Evolutionary conservation across 2,329 filamentous ascomycete genomes (phyloP).

Genomic region (Teratosphaeria gauchensis): DNA sequence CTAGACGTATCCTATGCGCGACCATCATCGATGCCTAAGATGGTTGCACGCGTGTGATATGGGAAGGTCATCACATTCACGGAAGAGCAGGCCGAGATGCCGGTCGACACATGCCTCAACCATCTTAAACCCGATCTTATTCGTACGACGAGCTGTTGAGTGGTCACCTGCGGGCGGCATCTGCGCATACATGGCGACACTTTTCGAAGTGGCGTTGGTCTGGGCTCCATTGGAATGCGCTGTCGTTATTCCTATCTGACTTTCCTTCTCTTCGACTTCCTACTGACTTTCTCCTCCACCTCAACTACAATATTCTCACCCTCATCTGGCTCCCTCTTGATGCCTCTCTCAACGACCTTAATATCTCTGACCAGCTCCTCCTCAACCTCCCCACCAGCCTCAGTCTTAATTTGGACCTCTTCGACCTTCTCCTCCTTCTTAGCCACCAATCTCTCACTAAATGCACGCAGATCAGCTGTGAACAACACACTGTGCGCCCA

Average conservation of each 20-base stretch:
- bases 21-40: neutral
- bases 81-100: neutral
- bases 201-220: neutral
- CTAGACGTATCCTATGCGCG: neutral
- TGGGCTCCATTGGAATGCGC: neutral
- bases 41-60: neutral
- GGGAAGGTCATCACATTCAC: neutral
- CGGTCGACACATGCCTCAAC: neutral
- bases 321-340: neutral
- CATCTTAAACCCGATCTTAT: neutral
- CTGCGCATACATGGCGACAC: neutral
- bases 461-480: constrained; percentile 80
- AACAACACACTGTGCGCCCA: constrained; percentile 98
- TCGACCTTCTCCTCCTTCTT: constrained; percentile 42
- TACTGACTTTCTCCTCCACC: constrained; percentile 26
- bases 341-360: neutral
- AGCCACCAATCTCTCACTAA: constrained; percentile 55
- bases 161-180: neutral
- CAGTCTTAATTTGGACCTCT: constrained; percentile 26
- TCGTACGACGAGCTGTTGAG: neutral
- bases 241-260: neutral
- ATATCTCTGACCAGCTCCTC: constrained; percentile 12
- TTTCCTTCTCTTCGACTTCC: constrained; percentile 29
- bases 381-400: constrained; percentile 8
- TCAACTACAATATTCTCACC: neutral